Evolutionary conservation across 345 rosid genomes (phyloP).

Genomic region (Populus pruinosa): DNA sequence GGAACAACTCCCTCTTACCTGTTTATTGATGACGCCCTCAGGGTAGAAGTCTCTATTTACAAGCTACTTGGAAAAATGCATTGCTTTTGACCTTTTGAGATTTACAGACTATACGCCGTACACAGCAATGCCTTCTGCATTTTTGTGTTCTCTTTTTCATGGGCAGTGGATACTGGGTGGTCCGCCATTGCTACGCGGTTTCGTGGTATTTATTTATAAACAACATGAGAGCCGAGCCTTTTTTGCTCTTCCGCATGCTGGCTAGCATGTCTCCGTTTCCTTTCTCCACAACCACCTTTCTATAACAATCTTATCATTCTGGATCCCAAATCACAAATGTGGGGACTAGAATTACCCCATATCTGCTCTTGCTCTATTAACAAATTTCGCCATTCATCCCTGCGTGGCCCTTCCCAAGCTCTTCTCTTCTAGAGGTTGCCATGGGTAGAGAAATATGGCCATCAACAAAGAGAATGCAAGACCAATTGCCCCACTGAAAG

Average conservation of each 20-base stretch:
- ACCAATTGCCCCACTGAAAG: slow-evolving; percentile 79
- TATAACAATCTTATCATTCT: background rate
- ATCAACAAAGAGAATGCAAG: slow-evolving; percentile 45
- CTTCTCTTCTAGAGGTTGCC: slow-evolving; percentile 26
- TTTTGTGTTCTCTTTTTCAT: background rate
- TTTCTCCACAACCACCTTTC: background rate
- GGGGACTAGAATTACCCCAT: background rate
- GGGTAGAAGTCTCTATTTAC: background rate
- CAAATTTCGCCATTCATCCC: background rate
- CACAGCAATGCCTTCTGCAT: background rate
- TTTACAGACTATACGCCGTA: background rate
- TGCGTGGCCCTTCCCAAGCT: background rate
- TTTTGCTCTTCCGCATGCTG: background rate
- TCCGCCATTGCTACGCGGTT: too few species aligned
- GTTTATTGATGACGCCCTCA: too few species aligned
- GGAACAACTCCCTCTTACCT: too few species aligned
- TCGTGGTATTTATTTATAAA: too few species aligned
- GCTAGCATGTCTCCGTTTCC: background rate
- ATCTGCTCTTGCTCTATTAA: background rate
- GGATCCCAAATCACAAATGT: background rate
- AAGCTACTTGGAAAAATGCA: slow-evolving; percentile 5
- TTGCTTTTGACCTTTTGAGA: background rate
- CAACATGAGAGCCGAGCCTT: too few species aligned
- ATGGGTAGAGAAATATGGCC: slow-evolving; percentile 62
- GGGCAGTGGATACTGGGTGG: background rate